Conservation (phyloP, 2,329 filamentous ascomycete genomes). For the Orbilia oligospora region DNA sequence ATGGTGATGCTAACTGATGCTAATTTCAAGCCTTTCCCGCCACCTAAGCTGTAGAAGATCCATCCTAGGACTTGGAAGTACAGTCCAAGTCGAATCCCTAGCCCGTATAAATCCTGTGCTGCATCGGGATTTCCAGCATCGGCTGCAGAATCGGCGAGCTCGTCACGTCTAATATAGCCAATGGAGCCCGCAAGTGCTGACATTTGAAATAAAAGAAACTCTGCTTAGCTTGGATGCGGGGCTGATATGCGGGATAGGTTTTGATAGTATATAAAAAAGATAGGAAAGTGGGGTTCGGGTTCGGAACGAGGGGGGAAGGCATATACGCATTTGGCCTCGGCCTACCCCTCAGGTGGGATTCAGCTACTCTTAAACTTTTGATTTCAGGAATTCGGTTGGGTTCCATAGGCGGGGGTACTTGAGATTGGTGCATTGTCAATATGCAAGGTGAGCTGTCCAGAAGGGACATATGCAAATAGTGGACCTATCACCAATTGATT, state of each 20-base stretch:
- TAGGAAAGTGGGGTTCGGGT: slow-evolving; percentile 18
- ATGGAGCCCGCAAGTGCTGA: slow-evolving; percentile 5
- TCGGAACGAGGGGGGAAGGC: slow-evolving; percentile 4
- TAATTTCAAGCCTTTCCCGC: slow-evolving; percentile 22
- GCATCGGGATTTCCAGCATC: slow-evolving; percentile 30
- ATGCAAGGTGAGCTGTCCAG: slow-evolving; percentile 31
- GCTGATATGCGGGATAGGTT: slow-evolving; percentile 17
- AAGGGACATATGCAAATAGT: background rate
- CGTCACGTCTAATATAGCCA: background rate
- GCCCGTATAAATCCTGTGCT: slow-evolving; percentile 36
- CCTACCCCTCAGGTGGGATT: slow-evolving; percentile 12
- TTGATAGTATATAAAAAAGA: slow-evolving; percentile 5
- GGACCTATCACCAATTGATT: no score
- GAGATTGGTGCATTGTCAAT: no score
- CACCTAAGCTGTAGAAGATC: slow-evolving; percentile 11
- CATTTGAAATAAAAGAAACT: slow-evolving; percentile 10
- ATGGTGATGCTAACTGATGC: slow-evolving; percentile 34
- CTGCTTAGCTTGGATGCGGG: slow-evolving; percentile 7
- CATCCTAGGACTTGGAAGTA: slow-evolving; percentile 34
- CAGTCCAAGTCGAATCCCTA: slow-evolving; percentile 31
- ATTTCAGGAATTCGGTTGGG: background rate
- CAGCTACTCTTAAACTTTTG: slow-evolving; percentile 11
- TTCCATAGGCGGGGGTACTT: no score
- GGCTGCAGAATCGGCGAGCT: slow-evolving; percentile 7
- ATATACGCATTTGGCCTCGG: slow-evolving; percentile 18